Evolutionary conservation across 1,139 yeast genomes (phyloP).

Genomic region (Magnusiomyces suaveolens): DNA sequence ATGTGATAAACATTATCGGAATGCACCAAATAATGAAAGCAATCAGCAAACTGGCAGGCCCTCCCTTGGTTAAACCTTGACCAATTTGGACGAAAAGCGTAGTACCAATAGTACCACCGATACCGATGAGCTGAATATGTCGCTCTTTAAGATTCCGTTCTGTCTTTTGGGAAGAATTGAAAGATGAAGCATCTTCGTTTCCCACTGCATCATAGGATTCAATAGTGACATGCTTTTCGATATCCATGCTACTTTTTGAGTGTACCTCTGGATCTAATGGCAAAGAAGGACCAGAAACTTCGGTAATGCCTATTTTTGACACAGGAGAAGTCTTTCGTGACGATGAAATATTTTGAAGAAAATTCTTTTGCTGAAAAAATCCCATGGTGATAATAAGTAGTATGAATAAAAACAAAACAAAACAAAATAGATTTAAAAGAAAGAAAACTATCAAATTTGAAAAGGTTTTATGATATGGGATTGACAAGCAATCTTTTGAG

Average conservation of each 20-base stretch:
- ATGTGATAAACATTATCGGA: conserved; percentile 58
- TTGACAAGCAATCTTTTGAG: neutral
- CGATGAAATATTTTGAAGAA: conserved; percentile 32
- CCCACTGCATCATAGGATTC: neutral
- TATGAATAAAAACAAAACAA: neutral
- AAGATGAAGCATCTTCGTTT: neutral
- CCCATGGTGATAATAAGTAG: neutral
- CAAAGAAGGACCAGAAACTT: conserved; percentile 19
- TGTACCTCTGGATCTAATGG: neutral
- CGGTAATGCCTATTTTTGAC: conserved; percentile 67
- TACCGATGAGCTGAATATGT: conserved; percentile 61
- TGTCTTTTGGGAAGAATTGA: neutral
- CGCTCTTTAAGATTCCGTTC: conserved; percentile 25
- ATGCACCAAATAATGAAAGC: conserved; percentile 54
- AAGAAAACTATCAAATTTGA: neutral
- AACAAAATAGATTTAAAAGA: neutral
- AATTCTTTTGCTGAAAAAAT: neutral
- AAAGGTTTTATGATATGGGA: too few species aligned
- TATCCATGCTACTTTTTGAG: neutral
- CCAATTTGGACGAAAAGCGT: conserved; percentile 72
- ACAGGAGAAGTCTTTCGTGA: conserved; percentile 35
- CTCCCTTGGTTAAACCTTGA: conserved; percentile 56
- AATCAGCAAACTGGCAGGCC: conserved; percentile 65
- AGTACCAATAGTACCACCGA: conserved; percentile 81
- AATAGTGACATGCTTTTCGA: neutral